Percentiles rank a stretch among this genome's conserved stretches.
These are phyloP conservation scores for Barbatosphaeria neglecta DNA, from an alignment of 495 filamentous ascomycete genomes.

Conservation along the genomic window DNA sequence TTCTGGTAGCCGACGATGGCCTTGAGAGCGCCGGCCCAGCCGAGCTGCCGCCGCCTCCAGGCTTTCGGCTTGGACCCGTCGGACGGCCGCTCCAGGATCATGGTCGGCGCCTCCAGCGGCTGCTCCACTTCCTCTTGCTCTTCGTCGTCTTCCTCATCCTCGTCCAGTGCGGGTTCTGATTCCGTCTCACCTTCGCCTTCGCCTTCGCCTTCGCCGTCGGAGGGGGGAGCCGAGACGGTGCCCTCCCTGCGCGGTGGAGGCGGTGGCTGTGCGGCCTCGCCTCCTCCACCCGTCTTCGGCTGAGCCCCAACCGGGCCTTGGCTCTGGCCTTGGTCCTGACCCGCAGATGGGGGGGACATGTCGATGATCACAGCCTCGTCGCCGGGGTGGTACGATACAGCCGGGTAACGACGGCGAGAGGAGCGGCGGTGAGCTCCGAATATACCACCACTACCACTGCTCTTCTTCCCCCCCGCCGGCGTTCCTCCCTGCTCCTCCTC, in stretches of 20 bases:
- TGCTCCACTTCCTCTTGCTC: background rate
- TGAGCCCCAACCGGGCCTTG: too few relatives aligned
- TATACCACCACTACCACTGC: too few relatives aligned
- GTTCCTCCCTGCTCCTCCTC: background rate
- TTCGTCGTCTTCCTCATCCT: constrained; percentile 2
- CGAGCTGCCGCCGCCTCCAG: constrained; percentile 26
- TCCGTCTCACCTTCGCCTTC: constrained; percentile 2
- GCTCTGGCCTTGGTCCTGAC: background rate
- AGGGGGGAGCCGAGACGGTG: background rate
- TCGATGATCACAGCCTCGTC: background rate
- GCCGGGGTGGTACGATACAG: background rate
- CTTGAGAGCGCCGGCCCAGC: constrained; percentile 24
- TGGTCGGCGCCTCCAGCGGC: constrained; percentile 10
- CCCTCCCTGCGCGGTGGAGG: background rate
- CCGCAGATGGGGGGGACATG: background rate
- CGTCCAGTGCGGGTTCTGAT: too few relatives aligned
- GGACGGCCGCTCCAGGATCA: constrained; percentile 23
- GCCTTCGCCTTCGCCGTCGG: constrained; percentile 2
- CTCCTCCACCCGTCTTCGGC: background rate
- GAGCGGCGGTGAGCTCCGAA: too few relatives aligned
- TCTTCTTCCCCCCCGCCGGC: too few relatives aligned
- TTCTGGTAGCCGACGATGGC: constrained; percentile 6
- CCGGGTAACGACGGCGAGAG: background rate
- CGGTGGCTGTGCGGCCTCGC: background rate
- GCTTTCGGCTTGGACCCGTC: constrained; percentile 15